phyloP scores from a whole-genome alignment of 2,329 filamentous ascomycete genomes.

The Neospermospora avenae region DNA sequence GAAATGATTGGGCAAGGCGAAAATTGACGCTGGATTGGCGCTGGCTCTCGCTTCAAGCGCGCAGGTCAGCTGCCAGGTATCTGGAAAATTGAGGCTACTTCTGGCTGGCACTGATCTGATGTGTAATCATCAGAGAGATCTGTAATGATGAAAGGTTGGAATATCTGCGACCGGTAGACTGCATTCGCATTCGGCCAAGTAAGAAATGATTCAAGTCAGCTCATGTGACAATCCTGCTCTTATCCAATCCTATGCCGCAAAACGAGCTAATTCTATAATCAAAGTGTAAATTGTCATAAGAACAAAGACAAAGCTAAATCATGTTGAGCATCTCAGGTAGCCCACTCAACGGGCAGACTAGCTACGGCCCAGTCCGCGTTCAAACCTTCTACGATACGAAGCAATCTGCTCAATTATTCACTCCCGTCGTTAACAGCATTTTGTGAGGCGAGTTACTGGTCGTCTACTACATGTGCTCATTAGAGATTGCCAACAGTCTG shows the following conservation, averaged over 20 bases:
- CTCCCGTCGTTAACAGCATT: neutral
- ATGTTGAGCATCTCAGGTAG: too few species aligned
- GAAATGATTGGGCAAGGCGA: conserved; percentile 9
- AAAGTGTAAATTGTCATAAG: neutral
- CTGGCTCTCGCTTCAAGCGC: neutral
- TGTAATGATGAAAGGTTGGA: neutral
- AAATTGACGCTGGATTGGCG: neutral
- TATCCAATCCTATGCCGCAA: neutral
- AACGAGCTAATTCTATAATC: neutral
- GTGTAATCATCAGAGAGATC: neutral
- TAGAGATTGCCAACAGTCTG: neutral
- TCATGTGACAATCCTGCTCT: neutral
- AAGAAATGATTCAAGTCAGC: neutral
- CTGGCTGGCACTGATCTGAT: neutral
- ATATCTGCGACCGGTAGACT: neutral
- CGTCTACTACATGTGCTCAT: too few species aligned
- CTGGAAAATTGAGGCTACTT: neutral
- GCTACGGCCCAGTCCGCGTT: neutral
- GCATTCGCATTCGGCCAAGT: neutral
- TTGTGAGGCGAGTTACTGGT: neutral
- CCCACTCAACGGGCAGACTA: neutral
- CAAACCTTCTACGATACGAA: neutral
- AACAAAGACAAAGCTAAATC: too few species aligned
- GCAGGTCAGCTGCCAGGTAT: neutral
- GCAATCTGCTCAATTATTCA: too few species aligned